These are phyloP conservation scores for Trichoderma orchidacearum DNA, from an alignment of 495 filamentous ascomycete genomes.

Conservation along the genomic window DNA sequence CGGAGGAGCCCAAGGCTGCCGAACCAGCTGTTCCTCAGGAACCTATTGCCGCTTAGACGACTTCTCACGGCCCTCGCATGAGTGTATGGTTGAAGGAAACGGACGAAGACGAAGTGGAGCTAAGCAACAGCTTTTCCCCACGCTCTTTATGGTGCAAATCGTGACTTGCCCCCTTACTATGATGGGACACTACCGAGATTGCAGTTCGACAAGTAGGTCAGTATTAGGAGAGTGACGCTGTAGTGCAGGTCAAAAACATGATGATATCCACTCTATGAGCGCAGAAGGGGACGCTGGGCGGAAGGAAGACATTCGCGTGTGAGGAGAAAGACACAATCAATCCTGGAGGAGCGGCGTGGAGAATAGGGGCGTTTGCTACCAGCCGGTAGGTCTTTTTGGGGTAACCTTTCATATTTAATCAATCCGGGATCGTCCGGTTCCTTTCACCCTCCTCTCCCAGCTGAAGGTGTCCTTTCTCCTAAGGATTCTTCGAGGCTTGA, in stretches of 20 bases:
- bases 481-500: too few species aligned
- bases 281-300: not conserved
- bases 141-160: not conserved
- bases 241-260: not conserved
- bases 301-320: not conserved
- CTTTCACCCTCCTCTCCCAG: not conserved
- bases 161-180: too few species aligned
- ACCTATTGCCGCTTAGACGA: not conserved
- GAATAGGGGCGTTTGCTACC: not conserved
- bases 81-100: not conserved
- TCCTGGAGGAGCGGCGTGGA: not conserved
- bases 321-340: not conserved
- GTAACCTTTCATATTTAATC: not conserved
- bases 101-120: not conserved
- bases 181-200: not conserved
- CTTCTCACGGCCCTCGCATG: not conserved
- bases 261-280: not conserved
- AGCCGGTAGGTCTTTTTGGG: not conserved
- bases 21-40: not conserved
- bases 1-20: constrained; percentile 1
- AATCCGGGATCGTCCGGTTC: not conserved
- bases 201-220: not conserved
- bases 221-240: not conserved
- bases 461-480: not conserved
- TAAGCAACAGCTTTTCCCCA: not conserved